These are phyloP conservation scores for Pascua sp. DNA, from an alignment of 1,284 basidiomycete genomes.

Conservation along the genomic window DNA sequence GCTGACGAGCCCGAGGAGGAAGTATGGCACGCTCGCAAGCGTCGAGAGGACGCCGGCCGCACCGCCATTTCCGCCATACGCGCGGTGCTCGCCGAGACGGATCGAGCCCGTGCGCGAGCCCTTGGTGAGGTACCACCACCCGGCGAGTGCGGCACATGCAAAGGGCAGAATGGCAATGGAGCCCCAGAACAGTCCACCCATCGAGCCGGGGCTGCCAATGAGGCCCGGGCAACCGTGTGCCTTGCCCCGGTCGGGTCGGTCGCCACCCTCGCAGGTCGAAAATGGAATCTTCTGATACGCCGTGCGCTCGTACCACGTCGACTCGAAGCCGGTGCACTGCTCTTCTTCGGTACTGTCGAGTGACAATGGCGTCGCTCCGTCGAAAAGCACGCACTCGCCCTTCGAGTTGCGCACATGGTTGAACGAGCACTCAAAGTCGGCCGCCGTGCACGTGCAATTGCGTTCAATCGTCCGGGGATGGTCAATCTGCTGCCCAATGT, in stretches of 20 bases:
- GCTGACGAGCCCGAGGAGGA: slow-evolving; percentile 69
- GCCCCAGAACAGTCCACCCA: slow-evolving; percentile 76
- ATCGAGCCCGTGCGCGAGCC: slow-evolving; percentile 60
- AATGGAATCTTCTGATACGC: slow-evolving; percentile 82
- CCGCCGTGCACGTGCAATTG: slow-evolving; percentile 67
- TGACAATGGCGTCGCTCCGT: slow-evolving; percentile 62
- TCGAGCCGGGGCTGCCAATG: slow-evolving; percentile 48
- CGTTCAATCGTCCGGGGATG: slow-evolving; percentile 57
- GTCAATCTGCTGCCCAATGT: slow-evolving; percentile 67
- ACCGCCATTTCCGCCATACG: slow-evolving; percentile 49
- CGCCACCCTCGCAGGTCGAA: slow-evolving; percentile 75
- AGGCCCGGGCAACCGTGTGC: slow-evolving; percentile 75
- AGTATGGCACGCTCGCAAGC: slow-evolving; percentile 80
- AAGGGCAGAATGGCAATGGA: slow-evolving; percentile 68
- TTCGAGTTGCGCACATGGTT: slow-evolving; percentile 68
- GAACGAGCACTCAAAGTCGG: slow-evolving; percentile 95
- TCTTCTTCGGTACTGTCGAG: slow-evolving; percentile 54
- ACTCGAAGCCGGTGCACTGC: slow-evolving; percentile 60
- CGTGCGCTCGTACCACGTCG: slow-evolving; percentile 87
- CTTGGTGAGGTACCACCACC: slow-evolving; percentile 71
- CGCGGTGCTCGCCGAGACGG: slow-evolving; percentile 61
- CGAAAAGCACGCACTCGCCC: slow-evolving; percentile 70
- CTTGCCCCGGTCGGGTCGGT: slow-evolving; percentile 66
- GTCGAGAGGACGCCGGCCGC: slow-evolving; percentile 62
- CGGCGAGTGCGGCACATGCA: slow-evolving; percentile 66